A percentile compares a stretch with the other conserved stretches of the same genome.
phyloP scores from a whole-genome alignment of 129 eudicot genomes.

The Flaveria linearis region DNA sequence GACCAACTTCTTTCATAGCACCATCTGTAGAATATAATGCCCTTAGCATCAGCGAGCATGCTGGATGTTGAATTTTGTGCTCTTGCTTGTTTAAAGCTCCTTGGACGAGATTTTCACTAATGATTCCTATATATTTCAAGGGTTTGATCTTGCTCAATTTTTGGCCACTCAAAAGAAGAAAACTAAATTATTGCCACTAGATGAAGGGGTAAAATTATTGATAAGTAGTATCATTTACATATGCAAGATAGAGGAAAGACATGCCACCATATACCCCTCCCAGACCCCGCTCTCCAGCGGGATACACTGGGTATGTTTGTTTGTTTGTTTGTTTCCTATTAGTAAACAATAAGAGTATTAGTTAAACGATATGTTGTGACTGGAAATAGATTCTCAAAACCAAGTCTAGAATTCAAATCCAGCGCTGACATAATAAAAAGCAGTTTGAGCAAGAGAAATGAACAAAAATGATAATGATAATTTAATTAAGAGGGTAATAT shows the following conservation, averaged over 20 bases:
- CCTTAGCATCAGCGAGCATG: conserved; percentile 34
- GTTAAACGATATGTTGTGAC: background rate
- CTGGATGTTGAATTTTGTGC: conserved; percentile 14
- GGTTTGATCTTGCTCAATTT: conserved; percentile 18
- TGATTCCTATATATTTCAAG: conserved; percentile 25
- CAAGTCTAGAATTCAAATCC: conserved; percentile 12
- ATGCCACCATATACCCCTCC: too few species aligned
- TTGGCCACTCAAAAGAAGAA: background rate
- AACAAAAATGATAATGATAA: background rate
- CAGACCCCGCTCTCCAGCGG: too few species aligned
- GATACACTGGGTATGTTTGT: too few species aligned
- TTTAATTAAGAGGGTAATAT: conserved; percentile 5
- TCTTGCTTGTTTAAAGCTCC: conserved; percentile 19
- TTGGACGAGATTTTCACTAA: background rate
- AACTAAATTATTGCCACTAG: too few species aligned
- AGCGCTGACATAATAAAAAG: background rate
- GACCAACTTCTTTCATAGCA: conserved; percentile 27
- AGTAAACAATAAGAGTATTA: background rate
- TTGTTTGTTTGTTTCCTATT: background rate
- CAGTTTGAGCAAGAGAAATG: background rate
- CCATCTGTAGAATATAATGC: conserved; percentile 56
- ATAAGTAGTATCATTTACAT: too few species aligned
- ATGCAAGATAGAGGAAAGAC: too few species aligned
- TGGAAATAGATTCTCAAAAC: background rate
- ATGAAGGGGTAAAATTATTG: background rate